Percentiles rank a stretch among this genome's conserved stretches.
These are phyloP conservation scores for Yamadazyma triangularis DNA, from an alignment of 1,139 yeast genomes.

Conservation along the genomic window DNA sequence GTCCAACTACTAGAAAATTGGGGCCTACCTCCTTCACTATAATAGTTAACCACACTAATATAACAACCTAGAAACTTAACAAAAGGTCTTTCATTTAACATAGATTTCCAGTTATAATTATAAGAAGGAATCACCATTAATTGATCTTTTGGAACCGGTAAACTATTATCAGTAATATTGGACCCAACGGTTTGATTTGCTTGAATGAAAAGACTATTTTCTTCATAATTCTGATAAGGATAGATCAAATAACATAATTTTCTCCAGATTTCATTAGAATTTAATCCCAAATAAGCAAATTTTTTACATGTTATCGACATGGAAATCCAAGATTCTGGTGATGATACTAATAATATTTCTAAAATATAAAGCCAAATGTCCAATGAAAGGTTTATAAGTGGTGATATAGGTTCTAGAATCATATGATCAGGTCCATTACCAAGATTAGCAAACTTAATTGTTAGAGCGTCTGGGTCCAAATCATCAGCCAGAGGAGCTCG, in stretches of 20 bases:
- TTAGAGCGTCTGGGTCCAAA: slow-evolving; percentile 14
- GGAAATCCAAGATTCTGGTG: slow-evolving; percentile 66
- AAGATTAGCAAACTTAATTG: slow-evolving; percentile 28
- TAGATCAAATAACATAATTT: slow-evolving; percentile 52
- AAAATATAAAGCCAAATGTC: slow-evolving; percentile 61
- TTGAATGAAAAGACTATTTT: slow-evolving; percentile 21
- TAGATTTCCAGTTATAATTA: slow-evolving; percentile 48
- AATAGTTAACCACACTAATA: slow-evolving; percentile 78
- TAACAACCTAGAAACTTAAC: slow-evolving; percentile 79
- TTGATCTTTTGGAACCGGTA: slow-evolving; percentile 43
- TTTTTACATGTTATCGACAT: slow-evolving; percentile 60
- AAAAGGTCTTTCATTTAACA: slow-evolving; percentile 56
- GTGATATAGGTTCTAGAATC: slow-evolving; percentile 43
- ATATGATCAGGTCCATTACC: slow-evolving; percentile 25
- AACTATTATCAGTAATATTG: slow-evolving; percentile 11
- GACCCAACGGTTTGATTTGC: slow-evolving; percentile 14
- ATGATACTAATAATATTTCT: slow-evolving; percentile 42
- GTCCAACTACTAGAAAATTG: slow-evolving; percentile 64
- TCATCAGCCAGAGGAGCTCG: slow-evolving; percentile 22
- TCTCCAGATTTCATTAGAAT: slow-evolving; percentile 52
- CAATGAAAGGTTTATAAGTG: slow-evolving; percentile 54
- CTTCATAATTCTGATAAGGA: slow-evolving; percentile 52
- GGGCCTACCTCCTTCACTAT: slow-evolving; percentile 79
- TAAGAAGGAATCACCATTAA: slow-evolving; percentile 41
- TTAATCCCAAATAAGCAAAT: slow-evolving; percentile 60